A percentile compares a stretch with the other conserved stretches of the same genome.
Conservation (phyloP, 441 rosid species). For the Sinapis alba region DNA sequence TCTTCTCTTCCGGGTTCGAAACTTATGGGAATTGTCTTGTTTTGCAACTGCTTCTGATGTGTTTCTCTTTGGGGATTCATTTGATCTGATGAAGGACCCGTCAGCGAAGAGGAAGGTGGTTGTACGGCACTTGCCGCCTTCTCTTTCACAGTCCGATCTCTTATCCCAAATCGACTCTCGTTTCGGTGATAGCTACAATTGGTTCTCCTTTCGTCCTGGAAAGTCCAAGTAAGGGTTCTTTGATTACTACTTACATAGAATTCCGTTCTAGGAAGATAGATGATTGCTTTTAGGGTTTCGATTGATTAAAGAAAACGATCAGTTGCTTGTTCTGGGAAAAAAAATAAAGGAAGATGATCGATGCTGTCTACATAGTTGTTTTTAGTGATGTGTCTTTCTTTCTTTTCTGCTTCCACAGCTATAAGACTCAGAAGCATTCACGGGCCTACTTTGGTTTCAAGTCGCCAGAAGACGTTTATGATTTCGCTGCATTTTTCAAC, state of each 20-base stretch:
- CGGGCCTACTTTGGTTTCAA: constrained; percentile 74
- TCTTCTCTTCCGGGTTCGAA: not conserved
- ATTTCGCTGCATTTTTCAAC: constrained; percentile 73
- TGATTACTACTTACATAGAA: not conserved
- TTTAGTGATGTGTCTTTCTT: constrained; percentile 23
- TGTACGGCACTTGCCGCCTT: constrained; percentile 68
- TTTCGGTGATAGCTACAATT: constrained; percentile 55
- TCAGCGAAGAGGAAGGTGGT: constrained; percentile 59
- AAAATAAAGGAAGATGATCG: not conserved
- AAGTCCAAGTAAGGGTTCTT: constrained; percentile 46
- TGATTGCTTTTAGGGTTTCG: not conserved
- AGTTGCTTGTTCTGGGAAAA: not conserved
- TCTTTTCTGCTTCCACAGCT: constrained; percentile 46
- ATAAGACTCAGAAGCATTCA: constrained; percentile 58
- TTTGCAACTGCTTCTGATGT: constrained; percentile 30
- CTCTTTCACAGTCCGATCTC: constrained; percentile 55
- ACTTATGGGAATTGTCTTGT: not conserved
- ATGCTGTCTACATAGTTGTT: not conserved
- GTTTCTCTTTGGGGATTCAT: constrained; percentile 27
- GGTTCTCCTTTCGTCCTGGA: constrained; percentile 57
- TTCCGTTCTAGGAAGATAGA: no score
- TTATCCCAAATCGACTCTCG: constrained; percentile 55
- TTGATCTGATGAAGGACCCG: constrained; percentile 46
- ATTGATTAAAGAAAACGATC: not conserved
- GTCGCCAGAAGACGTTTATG: constrained; percentile 66